Percentiles rank a stretch among this genome's conserved stretches.
Evolutionary conservation across 139 green algal species (phyloP).

Genomic region (Mychonastes homosphaera): DNA sequence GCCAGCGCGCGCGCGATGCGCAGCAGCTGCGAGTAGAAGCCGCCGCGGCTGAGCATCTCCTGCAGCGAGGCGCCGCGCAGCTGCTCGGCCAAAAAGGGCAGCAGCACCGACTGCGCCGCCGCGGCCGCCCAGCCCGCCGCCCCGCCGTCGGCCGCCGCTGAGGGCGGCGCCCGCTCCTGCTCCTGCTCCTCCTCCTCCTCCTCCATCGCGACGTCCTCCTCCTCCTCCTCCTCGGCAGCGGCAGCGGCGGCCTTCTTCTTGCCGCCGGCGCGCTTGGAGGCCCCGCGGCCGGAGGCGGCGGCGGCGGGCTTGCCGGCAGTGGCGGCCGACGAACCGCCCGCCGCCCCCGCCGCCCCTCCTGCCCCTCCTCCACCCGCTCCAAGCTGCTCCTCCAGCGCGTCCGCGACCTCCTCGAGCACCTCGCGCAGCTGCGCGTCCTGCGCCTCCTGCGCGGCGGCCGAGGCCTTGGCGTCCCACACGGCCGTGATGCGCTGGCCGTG

Average conservation of each 20-base stretch:
- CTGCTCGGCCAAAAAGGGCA: conserved; percentile 37
- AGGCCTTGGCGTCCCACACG: conserved; percentile 46
- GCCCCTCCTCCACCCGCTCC: not conserved
- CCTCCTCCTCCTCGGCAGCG: not conserved
- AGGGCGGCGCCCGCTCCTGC: conserved; percentile 3
- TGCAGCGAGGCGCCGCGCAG: conserved; percentile 43
- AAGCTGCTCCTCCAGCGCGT: conserved; percentile 22
- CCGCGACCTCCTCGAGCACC: conserved; percentile 29
- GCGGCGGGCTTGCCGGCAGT: not conserved
- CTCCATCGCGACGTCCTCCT: not conserved
- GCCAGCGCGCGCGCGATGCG: not conserved
- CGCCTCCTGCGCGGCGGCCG: conserved; percentile 44
- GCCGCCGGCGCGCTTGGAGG: conserved; percentile 1
- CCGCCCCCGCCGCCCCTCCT: not conserved
- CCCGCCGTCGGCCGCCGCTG: not conserved
- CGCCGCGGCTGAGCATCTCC: conserved; percentile 37
- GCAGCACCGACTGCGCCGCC: conserved; percentile 12
- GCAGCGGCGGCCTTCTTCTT: not conserved
- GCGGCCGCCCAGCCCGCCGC: conserved; percentile 5
- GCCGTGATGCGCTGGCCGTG: conserved; percentile 6
- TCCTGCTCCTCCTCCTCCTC: conserved; percentile 13
- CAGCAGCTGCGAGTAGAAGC: conserved; percentile 43
- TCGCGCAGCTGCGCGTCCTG: conserved; percentile 48
- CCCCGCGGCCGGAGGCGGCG: not conserved
- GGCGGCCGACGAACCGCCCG: not conserved